Conservation (phyloP, 2,329 filamentous ascomycete genomes). For the Aspergillus chevalieri region DNA sequence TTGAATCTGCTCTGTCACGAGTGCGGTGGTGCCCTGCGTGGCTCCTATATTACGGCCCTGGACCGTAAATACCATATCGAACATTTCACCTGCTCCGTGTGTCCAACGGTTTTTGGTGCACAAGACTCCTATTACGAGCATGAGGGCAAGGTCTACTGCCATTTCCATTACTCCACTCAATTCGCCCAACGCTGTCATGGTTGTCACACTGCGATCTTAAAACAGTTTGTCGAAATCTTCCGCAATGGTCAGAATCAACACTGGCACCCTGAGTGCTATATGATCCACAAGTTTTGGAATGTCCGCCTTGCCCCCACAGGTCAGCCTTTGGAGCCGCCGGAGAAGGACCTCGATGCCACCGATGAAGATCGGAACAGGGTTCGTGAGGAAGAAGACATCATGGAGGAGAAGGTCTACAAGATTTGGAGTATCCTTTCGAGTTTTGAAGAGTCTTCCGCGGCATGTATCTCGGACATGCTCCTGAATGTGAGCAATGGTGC, state of each 20-base stretch:
- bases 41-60: conserved; percentile 95
- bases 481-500: conserved; percentile 96
- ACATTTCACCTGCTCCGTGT: conserved; percentile 96
- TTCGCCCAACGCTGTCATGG: conserved; percentile 96
- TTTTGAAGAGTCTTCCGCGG: conserved; percentile 95
- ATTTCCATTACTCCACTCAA: conserved; percentile 97
- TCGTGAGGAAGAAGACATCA: conserved; percentile 78
- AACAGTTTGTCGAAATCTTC: conserved; percentile 98
- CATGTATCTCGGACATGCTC: conserved; percentile 98
- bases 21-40: conserved; percentile 85
- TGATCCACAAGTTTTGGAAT: conserved; percentile 99
- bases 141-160: conserved; percentile 91
- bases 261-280: conserved; percentile 99
- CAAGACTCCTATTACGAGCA: conserved; percentile 99
- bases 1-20: conserved; percentile 86
- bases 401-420: conserved; percentile 95
- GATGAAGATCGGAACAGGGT: conserved; percentile 68
- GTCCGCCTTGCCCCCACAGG: conserved; percentile 69
- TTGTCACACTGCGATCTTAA: conserved; percentile 92
- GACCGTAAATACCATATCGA: conserved; percentile 99
- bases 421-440: conserved; percentile 98
- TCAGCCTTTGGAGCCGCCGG: conserved; percentile 42
- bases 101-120: conserved; percentile 94
- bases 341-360: conserved; percentile 51
- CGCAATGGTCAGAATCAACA: conserved; percentile 97